Evolutionary conservation across 179 eudicot species (phyloP).

Genomic region (Spergularia azorica): DNA sequence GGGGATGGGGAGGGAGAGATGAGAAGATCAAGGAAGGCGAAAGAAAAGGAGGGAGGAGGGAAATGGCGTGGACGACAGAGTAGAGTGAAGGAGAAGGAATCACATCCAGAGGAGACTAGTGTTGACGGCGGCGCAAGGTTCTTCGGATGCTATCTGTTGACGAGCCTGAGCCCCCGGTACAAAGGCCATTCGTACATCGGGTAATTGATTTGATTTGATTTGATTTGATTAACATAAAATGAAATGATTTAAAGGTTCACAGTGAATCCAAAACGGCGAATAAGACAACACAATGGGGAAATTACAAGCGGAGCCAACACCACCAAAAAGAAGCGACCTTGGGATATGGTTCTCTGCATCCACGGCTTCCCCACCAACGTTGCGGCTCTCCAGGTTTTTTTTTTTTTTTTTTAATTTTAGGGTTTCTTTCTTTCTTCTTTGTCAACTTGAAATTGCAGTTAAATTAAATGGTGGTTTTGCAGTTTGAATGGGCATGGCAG

Average conservation of each 20-base stretch:
- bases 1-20: conserved; percentile 1
- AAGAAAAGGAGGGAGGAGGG: neutral
- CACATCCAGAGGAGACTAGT: no score
- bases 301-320: conserved; percentile 64
- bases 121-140: conserved; percentile 34
- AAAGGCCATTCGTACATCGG: conserved; percentile 90
- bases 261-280: conserved; percentile 75
- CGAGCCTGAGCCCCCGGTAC: conserved; percentile 74
- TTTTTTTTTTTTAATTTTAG: no score
- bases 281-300: conserved; percentile 91
- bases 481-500: conserved; percentile 99
- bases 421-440: neutral
- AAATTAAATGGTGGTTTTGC: conserved; percentile 20
- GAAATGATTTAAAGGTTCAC: conserved; percentile 43
- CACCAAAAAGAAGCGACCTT: conserved; percentile 79
- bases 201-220: no score
- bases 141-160: conserved; percentile 72
- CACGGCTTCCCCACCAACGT: conserved; percentile 83
- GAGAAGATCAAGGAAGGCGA: conserved; percentile 20
- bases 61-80: neutral
- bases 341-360: conserved; percentile 91
- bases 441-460: neutral
- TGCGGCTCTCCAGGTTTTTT: conserved; percentile 79
- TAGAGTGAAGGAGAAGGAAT: neutral
- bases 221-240: no score